These are phyloP conservation scores for Singerocomus rubriflavus DNA, from an alignment of 1,284 basidiomycete species.

Conservation along the genomic window DNA sequence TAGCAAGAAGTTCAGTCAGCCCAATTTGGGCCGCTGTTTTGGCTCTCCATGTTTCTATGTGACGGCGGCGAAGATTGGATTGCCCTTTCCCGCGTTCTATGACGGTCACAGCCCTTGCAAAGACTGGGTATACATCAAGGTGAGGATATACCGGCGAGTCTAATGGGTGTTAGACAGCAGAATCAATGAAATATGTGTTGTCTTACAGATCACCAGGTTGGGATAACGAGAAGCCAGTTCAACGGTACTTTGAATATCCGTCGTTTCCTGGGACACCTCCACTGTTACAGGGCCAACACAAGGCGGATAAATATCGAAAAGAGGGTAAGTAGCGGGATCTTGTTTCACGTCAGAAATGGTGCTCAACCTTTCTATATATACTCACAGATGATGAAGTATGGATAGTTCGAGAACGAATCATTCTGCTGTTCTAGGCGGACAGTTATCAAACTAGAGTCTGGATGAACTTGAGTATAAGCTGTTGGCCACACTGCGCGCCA, in stretches of 20 bases:
- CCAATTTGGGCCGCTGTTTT: slow-evolving; percentile 15
- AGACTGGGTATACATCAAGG: slow-evolving; percentile 30
- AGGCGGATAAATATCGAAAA: slow-evolving; percentile 45
- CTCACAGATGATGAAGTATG: slow-evolving; percentile 36
- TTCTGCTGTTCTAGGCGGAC: neutral
- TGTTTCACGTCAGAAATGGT: slow-evolving; percentile 10
- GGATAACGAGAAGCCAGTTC: slow-evolving; percentile 18
- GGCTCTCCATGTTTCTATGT: slow-evolving; percentile 19
- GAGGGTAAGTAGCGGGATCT: slow-evolving; percentile 46
- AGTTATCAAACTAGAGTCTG: neutral
- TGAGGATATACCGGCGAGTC: slow-evolving; percentile 33
- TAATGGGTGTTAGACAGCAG: slow-evolving; percentile 10
- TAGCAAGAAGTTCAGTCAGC: slow-evolving; percentile 12
- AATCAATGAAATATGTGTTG: neutral
- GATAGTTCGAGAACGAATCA: slow-evolving; percentile 26
- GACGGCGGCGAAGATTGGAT: slow-evolving; percentile 11
- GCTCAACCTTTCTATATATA: neutral
- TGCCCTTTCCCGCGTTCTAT: neutral
- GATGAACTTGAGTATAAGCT: neutral
- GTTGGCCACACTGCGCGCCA: slow-evolving; percentile 23
- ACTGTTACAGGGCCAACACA: neutral
- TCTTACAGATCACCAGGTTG: slow-evolving; percentile 26
- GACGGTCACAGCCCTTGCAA: neutral
- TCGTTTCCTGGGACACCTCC: neutral
- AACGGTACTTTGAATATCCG: neutral